Conservation (phyloP, 2,329 filamentous ascomycete genomes). For the Nemania sp. region DNA sequence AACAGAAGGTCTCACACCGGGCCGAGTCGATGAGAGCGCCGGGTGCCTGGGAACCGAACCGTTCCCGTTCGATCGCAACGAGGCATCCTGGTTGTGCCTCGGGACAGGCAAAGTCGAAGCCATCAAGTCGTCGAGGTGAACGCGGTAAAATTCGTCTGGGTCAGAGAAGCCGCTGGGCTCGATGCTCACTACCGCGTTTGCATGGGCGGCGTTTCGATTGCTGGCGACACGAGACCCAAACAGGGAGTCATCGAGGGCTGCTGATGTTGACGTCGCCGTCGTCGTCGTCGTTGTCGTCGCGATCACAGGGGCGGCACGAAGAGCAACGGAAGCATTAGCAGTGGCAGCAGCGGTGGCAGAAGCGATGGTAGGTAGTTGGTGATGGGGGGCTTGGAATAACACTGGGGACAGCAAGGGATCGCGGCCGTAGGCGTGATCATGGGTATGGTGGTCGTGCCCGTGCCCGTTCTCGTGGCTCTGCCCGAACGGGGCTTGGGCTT, state of each 20-base stretch:
- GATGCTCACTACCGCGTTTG: conserved; percentile 41
- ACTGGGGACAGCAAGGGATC: conserved; percentile 8
- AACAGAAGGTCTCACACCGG: conserved; percentile 46
- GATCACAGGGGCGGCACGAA: conserved; percentile 14
- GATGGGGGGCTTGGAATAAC: conserved; percentile 20
- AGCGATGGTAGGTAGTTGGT: conserved; percentile 29
- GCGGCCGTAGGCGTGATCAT: background rate
- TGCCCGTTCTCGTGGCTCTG: background rate
- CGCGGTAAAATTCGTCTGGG: conserved; percentile 60
- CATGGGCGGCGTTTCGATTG: conserved; percentile 44
- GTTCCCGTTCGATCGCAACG: conserved; percentile 54
- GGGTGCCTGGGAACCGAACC: conserved; percentile 54
- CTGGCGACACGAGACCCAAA: conserved; percentile 43
- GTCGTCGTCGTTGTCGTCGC: conserved; percentile 16
- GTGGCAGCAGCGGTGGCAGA: too few relatives aligned
- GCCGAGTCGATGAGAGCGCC: conserved; percentile 45
- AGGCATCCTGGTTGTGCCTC: conserved; percentile 47
- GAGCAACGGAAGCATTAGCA: too few relatives aligned
- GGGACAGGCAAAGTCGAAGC: conserved; percentile 45
- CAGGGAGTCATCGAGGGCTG: conserved; percentile 29
- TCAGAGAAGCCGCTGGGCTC: conserved; percentile 50
- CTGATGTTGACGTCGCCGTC: conserved; percentile 9
- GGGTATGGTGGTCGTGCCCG: background rate
- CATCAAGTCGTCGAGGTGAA: conserved; percentile 50
- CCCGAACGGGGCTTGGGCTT: conserved; percentile 28